Evolutionary conservation across 768 basidiomycete species (phyloP).

Genomic region (Serendipita vermifera): DNA sequence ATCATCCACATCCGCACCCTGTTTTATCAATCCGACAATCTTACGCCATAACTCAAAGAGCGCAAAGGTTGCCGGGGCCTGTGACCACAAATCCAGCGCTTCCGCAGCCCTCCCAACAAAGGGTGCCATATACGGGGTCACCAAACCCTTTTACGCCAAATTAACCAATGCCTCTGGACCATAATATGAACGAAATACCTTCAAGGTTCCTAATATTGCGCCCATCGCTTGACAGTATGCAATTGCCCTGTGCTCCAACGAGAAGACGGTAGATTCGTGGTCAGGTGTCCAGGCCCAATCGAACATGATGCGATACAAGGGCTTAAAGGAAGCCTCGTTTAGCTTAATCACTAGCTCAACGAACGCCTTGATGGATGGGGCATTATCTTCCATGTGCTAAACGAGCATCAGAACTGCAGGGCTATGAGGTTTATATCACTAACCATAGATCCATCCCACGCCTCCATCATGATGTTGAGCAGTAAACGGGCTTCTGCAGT

Average conservation of each 20-base stretch:
- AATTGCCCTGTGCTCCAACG: conserved; percentile 38
- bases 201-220: conserved; percentile 73
- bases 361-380: conserved; percentile 54
- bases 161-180: background rate
- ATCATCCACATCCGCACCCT: conserved; percentile 66
- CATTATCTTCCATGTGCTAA: background rate
- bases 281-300: conserved; percentile 66
- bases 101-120: conserved; percentile 55
- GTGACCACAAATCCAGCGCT: conserved; percentile 39
- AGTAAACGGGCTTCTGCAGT: background rate
- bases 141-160: conserved; percentile 42
- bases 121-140: conserved; percentile 84
- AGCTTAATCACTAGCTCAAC: conserved; percentile 82
- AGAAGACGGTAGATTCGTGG: conserved; percentile 15
- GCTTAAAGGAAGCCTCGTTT: conserved; percentile 82
- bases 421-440: background rate
- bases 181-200: conserved; percentile 34
- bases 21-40: conserved; percentile 46
- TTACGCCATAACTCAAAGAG: conserved; percentile 47
- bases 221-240: conserved; percentile 66
- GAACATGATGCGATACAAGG: conserved; percentile 78
- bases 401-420: background rate
- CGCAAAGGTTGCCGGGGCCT: conserved; percentile 20
- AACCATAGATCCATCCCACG: background rate
- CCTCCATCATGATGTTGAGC: background rate